Evolutionary conservation across 768 basidiomycete genomes (phyloP), one percentile per base, ranked within the genome.

Genomic region (Rhodotorula graminis): DNA sequence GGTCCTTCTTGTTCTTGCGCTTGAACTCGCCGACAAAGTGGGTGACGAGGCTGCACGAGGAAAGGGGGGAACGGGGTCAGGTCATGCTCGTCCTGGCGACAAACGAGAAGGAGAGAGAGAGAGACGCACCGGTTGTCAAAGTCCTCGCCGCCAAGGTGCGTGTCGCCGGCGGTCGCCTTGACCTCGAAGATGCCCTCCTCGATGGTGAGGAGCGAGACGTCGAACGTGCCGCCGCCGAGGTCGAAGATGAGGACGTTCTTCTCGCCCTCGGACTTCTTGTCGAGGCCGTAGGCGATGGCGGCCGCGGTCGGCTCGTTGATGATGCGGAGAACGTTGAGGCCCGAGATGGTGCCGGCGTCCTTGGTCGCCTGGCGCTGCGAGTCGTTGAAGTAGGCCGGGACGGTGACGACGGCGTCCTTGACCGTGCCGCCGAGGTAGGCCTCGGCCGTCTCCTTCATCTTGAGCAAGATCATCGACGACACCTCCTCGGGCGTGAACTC

Each of bases 241-340:
- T 98, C 94, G 84, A 96, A 97, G 82, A 97, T 95, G 80, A 97
- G 87, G 78, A 98, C 93, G 81, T 96, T 95, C 72, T 90, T 89
- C 83, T 98, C 94, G 76, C 90, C 89, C 44, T 82, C 81, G 70
- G 90, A 88, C 84, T 95, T 92, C 84, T 93, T 93, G 85, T 97
- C 94, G 65, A 98, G 91, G 84, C 94, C 94, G 83, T 98, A 97
- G 49, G 94, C 94, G 79, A 97, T 97, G 75, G 94, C 94, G 64
- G 95, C 95, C 53, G 95, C 95, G 60, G 95, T 98, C 52, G 95
- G 93, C 83, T 98, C 95, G 84, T 97, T 97, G 85, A 97, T 95
- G 82, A 97, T 96, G 84, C 95, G 93, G 80, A 95, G 90, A 72
- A 97, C 90, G 81, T 95, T 93, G 76, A 98, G 84, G 74, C 95